These are phyloP conservation scores for Pyronema omphalodes DNA, from an alignment of 495 filamentous ascomycete genomes.

Conservation along the genomic window DNA sequence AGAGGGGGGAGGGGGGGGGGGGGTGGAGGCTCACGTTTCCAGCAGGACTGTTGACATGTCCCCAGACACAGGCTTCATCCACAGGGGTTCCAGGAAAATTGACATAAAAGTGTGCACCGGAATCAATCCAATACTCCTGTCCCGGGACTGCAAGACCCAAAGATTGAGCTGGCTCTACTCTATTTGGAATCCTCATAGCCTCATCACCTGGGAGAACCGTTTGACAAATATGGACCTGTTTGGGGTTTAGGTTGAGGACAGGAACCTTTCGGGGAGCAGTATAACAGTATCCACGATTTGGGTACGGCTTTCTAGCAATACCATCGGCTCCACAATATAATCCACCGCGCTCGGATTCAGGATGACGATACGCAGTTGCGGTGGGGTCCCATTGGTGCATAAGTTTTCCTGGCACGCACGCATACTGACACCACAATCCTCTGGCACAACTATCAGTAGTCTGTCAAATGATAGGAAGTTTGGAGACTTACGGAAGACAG, in stretches of 20 bases:
- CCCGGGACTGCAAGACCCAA: slow-evolving; percentile 48
- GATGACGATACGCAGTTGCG: not conserved
- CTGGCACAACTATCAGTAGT: not conserved
- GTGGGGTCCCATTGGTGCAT: not conserved
- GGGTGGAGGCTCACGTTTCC: slow-evolving; percentile 32
- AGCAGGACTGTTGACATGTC: slow-evolving; percentile 37
- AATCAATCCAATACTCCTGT: slow-evolving; percentile 45
- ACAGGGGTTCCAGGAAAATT: slow-evolving; percentile 47
- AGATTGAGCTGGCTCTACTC: slow-evolving; percentile 28
- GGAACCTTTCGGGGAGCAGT: slow-evolving; percentile 44
- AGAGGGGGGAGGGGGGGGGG: too few species aligned
- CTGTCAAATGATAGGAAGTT: too few species aligned
- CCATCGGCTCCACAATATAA: slow-evolving; percentile 50
- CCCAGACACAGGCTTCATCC: slow-evolving; percentile 49
- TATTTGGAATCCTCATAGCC: slow-evolving; percentile 62
- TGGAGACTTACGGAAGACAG: too few species aligned
- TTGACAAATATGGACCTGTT: slow-evolving; percentile 55
- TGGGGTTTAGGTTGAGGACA: slow-evolving; percentile 42
- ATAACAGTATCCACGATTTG: slow-evolving; percentile 45
- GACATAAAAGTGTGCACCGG: slow-evolving; percentile 58
- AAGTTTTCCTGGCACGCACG: not conserved
- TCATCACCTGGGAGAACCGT: slow-evolving; percentile 64
- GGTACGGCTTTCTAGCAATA: slow-evolving; percentile 47
- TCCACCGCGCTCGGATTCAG: slow-evolving; percentile 41
- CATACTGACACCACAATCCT: not conserved